Conservation (phyloP, 2,329 filamentous ascomycete genomes). For the Monosporascus sp. region DNA sequence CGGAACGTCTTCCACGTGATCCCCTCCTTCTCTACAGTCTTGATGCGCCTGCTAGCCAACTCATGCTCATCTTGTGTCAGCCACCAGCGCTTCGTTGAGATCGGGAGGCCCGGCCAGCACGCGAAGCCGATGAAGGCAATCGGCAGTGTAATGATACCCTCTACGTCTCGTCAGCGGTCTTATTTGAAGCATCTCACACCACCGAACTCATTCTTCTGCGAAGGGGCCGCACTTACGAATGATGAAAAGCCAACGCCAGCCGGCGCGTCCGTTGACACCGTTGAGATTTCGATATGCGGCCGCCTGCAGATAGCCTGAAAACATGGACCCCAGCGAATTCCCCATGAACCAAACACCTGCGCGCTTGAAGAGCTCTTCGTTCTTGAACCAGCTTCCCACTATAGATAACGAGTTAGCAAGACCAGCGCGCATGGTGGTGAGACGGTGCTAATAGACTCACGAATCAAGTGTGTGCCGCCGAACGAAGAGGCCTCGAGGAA, state of each 20-base stretch:
- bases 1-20: conserved; percentile 18
- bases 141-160: conserved; percentile 3
- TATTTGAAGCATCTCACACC: not conserved
- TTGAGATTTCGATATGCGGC: conserved; percentile 15
- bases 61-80: conserved; percentile 20
- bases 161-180: not conserved
- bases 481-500: conserved; percentile 20
- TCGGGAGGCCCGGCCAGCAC: conserved; percentile 27
- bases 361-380: conserved; percentile 5
- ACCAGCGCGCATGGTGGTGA: too few species aligned
- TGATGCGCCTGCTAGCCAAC: conserved; percentile 21
- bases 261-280: not conserved
- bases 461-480: conserved; percentile 23
- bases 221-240: not conserved
- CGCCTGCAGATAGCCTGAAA: conserved; percentile 40
- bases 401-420: too few species aligned
- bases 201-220: not conserved
- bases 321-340: conserved; percentile 39
- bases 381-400: conserved; percentile 8
- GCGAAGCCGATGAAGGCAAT: conserved; percentile 3
- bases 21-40: conserved; percentile 12
- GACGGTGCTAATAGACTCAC: conserved; percentile 24
- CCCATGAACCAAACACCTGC: conserved; percentile 36
- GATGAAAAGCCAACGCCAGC: conserved; percentile 1
- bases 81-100: conserved; percentile 24